Conservation (phyloP, 495 filamentous ascomycete species). For the Hyaloscypha finlandica region DNA sequence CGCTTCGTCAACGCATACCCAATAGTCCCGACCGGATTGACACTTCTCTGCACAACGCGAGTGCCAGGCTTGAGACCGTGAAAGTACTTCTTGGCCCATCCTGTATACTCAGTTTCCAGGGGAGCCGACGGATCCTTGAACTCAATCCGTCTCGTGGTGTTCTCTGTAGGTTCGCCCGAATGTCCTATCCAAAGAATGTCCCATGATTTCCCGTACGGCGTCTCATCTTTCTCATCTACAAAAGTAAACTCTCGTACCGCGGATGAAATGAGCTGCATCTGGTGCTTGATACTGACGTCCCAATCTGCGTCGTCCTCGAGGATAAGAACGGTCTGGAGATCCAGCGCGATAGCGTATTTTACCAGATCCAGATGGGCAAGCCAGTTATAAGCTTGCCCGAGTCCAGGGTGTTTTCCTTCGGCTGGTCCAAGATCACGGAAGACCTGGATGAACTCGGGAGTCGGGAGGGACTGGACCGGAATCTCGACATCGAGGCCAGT, state of each 20-base stretch:
- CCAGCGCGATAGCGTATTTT: conserved; percentile 41
- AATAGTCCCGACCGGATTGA: conserved; percentile 47
- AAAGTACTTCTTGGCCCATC: conserved; percentile 30
- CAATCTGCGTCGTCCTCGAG: conserved; percentile 51
- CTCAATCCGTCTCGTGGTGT: conserved; percentile 14
- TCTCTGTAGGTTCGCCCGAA: conserved; percentile 34
- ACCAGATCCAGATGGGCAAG: conserved; percentile 39
- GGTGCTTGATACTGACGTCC: conserved; percentile 42
- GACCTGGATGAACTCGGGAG: conserved; percentile 26
- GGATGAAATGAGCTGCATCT: conserved; percentile 26
- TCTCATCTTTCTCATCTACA: conserved; percentile 16
- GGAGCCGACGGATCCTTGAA: conserved; percentile 1
- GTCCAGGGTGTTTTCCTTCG: not conserved
- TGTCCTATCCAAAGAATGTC: conserved; percentile 47
- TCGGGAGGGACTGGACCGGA: conserved; percentile 24
- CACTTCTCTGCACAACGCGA: conserved; percentile 42
- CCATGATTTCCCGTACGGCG: conserved; percentile 39
- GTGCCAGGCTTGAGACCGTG: conserved; percentile 22
- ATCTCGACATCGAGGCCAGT: conserved; percentile 29
- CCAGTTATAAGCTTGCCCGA: conserved; percentile 25
- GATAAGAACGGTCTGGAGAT: conserved; percentile 45
- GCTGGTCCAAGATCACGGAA: conserved; percentile 26
- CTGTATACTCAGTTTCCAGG: not conserved
- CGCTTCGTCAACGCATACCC: conserved; percentile 40
- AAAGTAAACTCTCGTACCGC: conserved; percentile 25